Conservation (phyloP, 495 filamentous ascomycete genomes). For the Chlorociboria aeruginascens region DNA sequence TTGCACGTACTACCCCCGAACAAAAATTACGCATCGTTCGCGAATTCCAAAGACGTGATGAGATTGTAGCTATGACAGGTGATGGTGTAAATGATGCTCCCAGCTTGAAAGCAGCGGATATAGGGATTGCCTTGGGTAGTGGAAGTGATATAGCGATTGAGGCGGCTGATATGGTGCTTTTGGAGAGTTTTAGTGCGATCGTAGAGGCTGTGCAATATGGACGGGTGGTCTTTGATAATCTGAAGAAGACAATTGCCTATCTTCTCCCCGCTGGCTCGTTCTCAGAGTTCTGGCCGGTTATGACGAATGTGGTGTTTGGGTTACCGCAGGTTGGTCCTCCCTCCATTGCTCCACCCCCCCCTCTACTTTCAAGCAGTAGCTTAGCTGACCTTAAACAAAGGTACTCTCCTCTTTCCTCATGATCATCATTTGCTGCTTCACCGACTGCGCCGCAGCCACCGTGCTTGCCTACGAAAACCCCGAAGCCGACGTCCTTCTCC, state of each 20-base stretch:
- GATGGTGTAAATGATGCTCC: constrained; percentile 51
- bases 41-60: constrained; percentile 45
- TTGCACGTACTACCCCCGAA: constrained; percentile 61
- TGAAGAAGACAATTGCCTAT: constrained; percentile 44
- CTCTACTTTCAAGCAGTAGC: no score
- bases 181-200: constrained; percentile 55
- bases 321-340: constrained; percentile 53
- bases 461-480: constrained; percentile 59
- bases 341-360: constrained; percentile 33
- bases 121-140: constrained; percentile 39
- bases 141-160: constrained; percentile 54
- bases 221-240: constrained; percentile 43
- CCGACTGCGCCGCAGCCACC: constrained; percentile 51
- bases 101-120: constrained; percentile 39
- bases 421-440: constrained; percentile 41
- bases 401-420: not conserved
- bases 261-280: constrained; percentile 52
- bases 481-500: constrained; percentile 54
- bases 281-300: constrained; percentile 60
- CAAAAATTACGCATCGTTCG: constrained; percentile 66
- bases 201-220: constrained; percentile 54
- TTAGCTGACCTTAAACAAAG: no score
- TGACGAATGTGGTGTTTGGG: constrained; percentile 56
- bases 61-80: constrained; percentile 36
- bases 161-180: constrained; percentile 57